phyloP scores from a whole-genome alignment of 257 asterid genomes.

The Nicotiana otophora region DNA sequence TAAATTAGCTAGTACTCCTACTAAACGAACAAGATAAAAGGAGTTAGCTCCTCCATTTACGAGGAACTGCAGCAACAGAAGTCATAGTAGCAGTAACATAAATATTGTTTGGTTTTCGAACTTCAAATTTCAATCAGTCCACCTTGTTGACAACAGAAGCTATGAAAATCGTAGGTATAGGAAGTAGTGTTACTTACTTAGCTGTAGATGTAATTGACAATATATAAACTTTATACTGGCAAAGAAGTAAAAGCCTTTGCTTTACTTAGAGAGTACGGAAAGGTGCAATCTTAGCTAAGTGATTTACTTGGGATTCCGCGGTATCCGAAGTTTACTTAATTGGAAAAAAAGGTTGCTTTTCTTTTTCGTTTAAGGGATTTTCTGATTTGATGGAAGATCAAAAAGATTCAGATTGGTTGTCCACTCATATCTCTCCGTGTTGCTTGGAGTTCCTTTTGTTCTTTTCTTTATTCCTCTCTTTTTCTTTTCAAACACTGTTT shows the following conservation, averaged over 20 bases:
- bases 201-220: background rate
- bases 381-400: background rate
- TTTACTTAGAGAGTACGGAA: background rate
- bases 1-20: too few species aligned
- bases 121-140: background rate
- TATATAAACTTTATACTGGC: too few species aligned
- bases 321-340: background rate
- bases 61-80: background rate
- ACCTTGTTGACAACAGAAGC: background rate
- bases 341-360: background rate
- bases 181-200: background rate
- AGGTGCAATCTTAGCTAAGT: background rate
- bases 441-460: background rate
- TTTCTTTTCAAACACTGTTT: background rate
- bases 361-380: background rate
- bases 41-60: background rate
- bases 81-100: background rate
- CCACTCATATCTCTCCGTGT: background rate
- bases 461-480: background rate
- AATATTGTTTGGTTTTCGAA: background rate
- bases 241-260: background rate
- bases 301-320: constrained; percentile 9
- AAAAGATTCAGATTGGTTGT: background rate
- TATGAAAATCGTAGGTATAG: background rate
- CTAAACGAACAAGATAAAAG: too few species aligned